Evolutionary conservation across 352 stramenopile genomes (phyloP).

Genomic region (Ophiocytium majus): DNA sequence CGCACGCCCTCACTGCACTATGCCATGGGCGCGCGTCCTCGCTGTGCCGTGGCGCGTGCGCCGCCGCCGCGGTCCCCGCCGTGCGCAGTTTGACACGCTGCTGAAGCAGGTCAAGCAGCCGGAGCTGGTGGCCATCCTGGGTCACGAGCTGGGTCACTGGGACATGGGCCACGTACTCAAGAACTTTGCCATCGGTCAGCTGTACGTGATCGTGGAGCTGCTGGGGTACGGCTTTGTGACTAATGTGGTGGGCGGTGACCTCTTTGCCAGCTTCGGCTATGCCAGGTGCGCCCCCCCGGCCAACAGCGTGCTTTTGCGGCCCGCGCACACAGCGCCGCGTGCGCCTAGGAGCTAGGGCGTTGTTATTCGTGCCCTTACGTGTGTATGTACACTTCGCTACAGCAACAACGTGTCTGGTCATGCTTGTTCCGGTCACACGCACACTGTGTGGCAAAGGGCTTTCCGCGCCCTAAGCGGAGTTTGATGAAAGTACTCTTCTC

Average conservation of each 20-base stretch:
- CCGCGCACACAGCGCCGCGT: too few relatives aligned
- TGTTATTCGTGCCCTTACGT: too few relatives aligned
- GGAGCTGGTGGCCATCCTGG: constrained; percentile 92
- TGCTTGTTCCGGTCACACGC: too few relatives aligned
- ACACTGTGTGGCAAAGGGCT: too few relatives aligned
- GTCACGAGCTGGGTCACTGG: constrained; percentile 94
- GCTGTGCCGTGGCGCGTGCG: background rate
- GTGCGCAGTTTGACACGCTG: constrained; percentile 84
- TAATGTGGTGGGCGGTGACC: background rate
- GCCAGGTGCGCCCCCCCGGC: background rate
- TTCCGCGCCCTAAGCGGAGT: too few relatives aligned
- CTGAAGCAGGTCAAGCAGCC: constrained; percentile 79
- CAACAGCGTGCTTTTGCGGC: too few relatives aligned
- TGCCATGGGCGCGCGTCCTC: background rate
- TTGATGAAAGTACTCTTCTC: too few relatives aligned
- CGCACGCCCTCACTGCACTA: too few relatives aligned
- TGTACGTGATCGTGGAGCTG: constrained; percentile 72
- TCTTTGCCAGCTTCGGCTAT: constrained; percentile 41
- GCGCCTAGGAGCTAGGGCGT: too few relatives aligned
- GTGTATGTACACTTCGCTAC: too few relatives aligned
- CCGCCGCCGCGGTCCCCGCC: background rate
- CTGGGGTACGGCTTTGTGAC: background rate
- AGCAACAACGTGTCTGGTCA: too few relatives aligned
- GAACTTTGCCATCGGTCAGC: constrained; percentile 87
- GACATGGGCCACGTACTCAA: constrained; percentile 88